Evolutionary conservation across 805 yeast species (phyloP).

Genomic region (Wickerhamomyces bovis): DNA sequence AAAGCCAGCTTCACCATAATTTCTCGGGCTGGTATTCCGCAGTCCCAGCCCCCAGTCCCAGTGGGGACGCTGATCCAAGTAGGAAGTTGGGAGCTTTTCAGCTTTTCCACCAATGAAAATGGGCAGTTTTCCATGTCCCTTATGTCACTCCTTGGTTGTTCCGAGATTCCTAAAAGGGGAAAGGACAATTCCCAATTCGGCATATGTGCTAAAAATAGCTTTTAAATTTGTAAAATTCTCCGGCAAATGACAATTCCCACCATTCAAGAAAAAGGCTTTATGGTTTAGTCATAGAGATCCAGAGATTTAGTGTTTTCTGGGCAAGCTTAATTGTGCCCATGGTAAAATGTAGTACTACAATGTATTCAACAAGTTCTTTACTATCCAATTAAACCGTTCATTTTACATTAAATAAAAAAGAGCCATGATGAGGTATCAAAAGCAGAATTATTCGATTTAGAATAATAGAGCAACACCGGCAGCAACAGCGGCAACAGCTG

Average conservation of each 20-base stretch:
- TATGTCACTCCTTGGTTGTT: too few relatives aligned
- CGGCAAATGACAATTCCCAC: background rate
- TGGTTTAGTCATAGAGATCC: too few relatives aligned
- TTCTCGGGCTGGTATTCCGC: too few relatives aligned
- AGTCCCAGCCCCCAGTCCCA: too few relatives aligned
- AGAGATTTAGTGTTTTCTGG: too few relatives aligned
- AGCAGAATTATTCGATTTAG: constrained; percentile 24
- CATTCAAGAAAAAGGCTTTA: too few relatives aligned
- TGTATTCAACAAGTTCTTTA: background rate
- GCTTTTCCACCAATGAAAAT: background rate
- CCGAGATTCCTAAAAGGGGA: background rate
- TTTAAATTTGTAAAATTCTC: too few relatives aligned
- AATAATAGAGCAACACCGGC: constrained; percentile 47
- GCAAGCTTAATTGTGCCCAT: too few relatives aligned
- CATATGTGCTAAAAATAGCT: background rate
- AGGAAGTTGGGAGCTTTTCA: too few relatives aligned
- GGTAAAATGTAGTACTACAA: too few relatives aligned
- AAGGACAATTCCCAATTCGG: background rate
- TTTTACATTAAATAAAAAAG: background rate
- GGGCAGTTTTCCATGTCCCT: background rate
- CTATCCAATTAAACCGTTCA: constrained; percentile 1
- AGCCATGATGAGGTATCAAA: constrained; percentile 1
- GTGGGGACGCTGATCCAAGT: too few relatives aligned
- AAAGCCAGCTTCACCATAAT: too few relatives aligned
- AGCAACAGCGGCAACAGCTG: constrained; percentile 42